phyloP scores from a whole-genome alignment of 75 land plant species.

The Cryptomeria japonica region DNA sequence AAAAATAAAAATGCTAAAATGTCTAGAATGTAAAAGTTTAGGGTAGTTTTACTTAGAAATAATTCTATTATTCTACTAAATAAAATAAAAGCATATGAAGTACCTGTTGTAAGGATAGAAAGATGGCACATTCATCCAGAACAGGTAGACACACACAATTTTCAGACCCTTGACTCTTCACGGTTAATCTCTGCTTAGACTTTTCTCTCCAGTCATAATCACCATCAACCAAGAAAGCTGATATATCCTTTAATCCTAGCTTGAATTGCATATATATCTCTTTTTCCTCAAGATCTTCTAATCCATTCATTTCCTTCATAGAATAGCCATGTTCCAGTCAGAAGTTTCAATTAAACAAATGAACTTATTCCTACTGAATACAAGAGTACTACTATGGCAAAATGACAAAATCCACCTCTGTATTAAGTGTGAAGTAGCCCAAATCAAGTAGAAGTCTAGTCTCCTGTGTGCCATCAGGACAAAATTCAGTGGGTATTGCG shows the following conservation, averaged over 20 bases:
- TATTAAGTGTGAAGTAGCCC: slow-evolving; percentile 74
- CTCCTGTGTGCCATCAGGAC: slow-evolving; percentile 62
- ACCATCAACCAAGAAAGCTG: slow-evolving; percentile 94
- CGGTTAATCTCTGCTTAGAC: slow-evolving; percentile 3
- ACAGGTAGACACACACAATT: slow-evolving; percentile 54
- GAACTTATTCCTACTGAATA: background rate
- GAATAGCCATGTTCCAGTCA: background rate
- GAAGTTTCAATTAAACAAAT: background rate
- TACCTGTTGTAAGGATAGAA: slow-evolving; percentile 88
- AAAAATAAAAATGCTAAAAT: background rate
- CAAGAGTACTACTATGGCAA: no score
- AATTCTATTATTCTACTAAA: background rate
- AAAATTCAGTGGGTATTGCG: slow-evolving; percentile 90
- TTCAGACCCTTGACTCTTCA: slow-evolving; percentile 3
- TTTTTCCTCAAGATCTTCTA: slow-evolving; percentile 42
- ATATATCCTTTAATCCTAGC: slow-evolving; percentile 83
- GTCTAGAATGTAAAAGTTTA: background rate
- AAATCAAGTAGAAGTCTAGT: slow-evolving; percentile 91
- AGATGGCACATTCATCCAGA: slow-evolving; percentile 90
- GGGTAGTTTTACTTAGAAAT: no score
- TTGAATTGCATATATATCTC: slow-evolving; percentile 82
- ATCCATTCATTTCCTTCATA: slow-evolving; percentile 45
- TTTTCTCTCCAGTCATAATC: slow-evolving; percentile 68
- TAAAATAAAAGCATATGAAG: background rate
- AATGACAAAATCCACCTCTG: slow-evolving; percentile 46